A percentile compares a stretch with the other conserved stretches of the same genome.
phyloP scores from a whole-genome alignment of 768 basidiomycete genomes.

The Lentinula lateritia region DNA sequence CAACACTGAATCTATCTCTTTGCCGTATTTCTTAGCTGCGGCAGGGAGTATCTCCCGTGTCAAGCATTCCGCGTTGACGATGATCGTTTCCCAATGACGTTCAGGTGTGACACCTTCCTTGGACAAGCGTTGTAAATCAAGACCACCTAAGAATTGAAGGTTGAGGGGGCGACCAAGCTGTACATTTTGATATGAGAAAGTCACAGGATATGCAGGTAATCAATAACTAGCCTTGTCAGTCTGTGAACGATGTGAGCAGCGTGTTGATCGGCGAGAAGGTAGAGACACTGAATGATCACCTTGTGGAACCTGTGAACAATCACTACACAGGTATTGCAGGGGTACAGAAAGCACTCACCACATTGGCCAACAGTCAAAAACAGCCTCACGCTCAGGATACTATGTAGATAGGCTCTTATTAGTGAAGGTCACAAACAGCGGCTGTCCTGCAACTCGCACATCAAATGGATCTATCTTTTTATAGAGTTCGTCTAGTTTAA shows the following conservation, averaged over 20 bases:
- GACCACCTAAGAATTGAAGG: conserved; percentile 55
- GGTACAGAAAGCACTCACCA: conserved; percentile 24
- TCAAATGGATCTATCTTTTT: conserved; percentile 36
- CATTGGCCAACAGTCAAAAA: conserved; percentile 76
- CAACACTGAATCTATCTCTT: conserved; percentile 43
- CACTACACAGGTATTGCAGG: background rate
- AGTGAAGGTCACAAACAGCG: background rate
- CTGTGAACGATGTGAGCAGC: conserved; percentile 21
- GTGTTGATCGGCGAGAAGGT: background rate
- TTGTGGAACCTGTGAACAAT: conserved; percentile 48
- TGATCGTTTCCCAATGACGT: conserved; percentile 54
- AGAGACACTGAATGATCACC: conserved; percentile 25
- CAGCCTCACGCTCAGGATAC: conserved; percentile 65
- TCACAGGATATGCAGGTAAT: background rate
- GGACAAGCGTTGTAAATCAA: conserved; percentile 55
- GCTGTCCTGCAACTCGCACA: conserved; percentile 33
- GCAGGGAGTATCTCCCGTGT: conserved; percentile 65
- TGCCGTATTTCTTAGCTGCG: conserved; percentile 49
- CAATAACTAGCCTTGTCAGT: conserved; percentile 56
- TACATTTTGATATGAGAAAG: background rate
- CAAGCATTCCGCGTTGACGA: conserved; percentile 64
- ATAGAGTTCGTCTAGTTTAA: conserved; percentile 33
- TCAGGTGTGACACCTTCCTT: conserved; percentile 50
- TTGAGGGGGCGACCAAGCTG: conserved; percentile 72
- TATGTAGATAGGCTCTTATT: conserved; percentile 20